phyloP scores from a whole-genome alignment of 1,139 yeast genomes.

The Yamadazyma epiphylla region DNA sequence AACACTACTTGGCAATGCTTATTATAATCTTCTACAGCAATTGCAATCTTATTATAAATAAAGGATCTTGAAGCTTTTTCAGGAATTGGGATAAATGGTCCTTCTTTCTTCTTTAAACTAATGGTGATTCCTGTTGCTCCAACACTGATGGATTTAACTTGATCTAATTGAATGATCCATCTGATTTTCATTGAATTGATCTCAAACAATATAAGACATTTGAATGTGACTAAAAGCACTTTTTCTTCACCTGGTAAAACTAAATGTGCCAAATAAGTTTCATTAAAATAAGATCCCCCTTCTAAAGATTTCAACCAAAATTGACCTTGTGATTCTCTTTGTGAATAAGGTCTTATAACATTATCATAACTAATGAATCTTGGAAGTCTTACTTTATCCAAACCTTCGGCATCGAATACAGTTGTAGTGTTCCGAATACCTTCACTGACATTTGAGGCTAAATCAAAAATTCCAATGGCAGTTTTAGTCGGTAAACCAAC shows the following conservation, averaged over 20 bases:
- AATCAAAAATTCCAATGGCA: constrained; percentile 89
- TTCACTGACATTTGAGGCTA: constrained; percentile 90
- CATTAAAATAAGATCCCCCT: constrained; percentile 73
- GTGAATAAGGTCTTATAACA: constrained; percentile 69
- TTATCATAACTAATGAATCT: constrained; percentile 69
- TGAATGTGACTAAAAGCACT: constrained; percentile 73
- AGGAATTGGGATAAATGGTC: constrained; percentile 76
- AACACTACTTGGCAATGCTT: constrained; percentile 47
- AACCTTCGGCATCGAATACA: constrained; percentile 76
- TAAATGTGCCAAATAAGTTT: constrained; percentile 81
- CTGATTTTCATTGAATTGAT: constrained; percentile 56
- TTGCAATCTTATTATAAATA: constrained; percentile 68
- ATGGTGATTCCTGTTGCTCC: constrained; percentile 79
- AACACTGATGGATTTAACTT: constrained; percentile 64
- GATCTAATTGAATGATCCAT: constrained; percentile 65
- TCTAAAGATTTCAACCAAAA: constrained; percentile 82
- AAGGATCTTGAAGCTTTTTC: constrained; percentile 62
- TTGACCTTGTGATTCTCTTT: constrained; percentile 90
- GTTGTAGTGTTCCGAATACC: constrained; percentile 93
- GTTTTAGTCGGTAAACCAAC: constrained; percentile 95
- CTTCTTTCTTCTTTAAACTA: constrained; percentile 56
- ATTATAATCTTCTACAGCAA: constrained; percentile 80
- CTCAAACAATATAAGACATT: constrained; percentile 64
- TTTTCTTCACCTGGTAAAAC: constrained; percentile 76
- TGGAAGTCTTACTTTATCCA: constrained; percentile 80